phyloP scores from a whole-genome alignment of 2,329 filamentous ascomycete species.

The Fusarium sp. region DNA sequence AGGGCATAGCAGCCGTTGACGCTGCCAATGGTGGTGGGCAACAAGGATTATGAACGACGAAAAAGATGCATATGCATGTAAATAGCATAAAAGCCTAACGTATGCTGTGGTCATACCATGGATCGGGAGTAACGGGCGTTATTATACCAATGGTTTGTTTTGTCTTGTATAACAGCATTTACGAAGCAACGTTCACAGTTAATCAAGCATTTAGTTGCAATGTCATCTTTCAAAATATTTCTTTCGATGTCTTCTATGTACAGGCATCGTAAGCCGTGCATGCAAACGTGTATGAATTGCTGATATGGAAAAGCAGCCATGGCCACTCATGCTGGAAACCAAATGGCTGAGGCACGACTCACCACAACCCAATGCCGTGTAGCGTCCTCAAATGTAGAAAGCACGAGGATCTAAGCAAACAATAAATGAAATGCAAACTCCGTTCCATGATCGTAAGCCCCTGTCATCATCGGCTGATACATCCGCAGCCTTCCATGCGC shows the following conservation, averaged over 20 bases:
- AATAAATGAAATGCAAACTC: conserved; percentile 34
- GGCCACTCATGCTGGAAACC: conserved; percentile 9
- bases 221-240: not conserved
- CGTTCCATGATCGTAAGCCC: conserved; percentile 37
- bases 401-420: conserved; percentile 7
- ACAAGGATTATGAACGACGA: not conserved
- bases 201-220: not conserved
- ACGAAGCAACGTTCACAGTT: not conserved
- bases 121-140: conserved; percentile 2
- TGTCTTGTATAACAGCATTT: conserved; percentile 24
- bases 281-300: not conserved
- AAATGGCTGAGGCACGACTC: not conserved
- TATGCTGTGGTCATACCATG: not conserved
- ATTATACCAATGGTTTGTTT: conserved; percentile 24
- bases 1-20: conserved; percentile 37
- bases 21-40: conserved; percentile 9
- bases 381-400: conserved; percentile 2
- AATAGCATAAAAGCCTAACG: not conserved
- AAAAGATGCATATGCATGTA: not conserved
- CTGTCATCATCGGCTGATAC: conserved; percentile 35
- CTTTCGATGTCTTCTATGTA: conserved; percentile 14
- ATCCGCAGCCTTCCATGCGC: conserved; percentile 39
- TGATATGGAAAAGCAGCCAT: not conserved
- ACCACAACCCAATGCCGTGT: not conserved
- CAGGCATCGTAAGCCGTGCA: not conserved